Base-by-base conservation (phyloP, 129 eudicot species). In the Rutidosis leptorrhynchoides region DNA sequence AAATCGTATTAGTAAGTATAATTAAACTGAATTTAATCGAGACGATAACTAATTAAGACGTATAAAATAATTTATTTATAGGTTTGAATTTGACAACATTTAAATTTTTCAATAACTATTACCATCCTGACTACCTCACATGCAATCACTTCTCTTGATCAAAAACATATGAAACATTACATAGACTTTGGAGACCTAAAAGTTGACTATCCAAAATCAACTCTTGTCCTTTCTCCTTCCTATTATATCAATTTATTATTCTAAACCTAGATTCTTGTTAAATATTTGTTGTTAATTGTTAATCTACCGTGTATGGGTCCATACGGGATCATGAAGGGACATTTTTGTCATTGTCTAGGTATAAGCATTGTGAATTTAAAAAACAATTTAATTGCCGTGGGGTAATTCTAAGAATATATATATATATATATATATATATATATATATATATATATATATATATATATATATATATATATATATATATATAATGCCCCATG, bases 101-200 rank as follows among this genome's bases (percentile, higher is more conserved):
- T 64, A 25, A 71, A 71, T 71, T 19, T 22, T 65, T 45, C 22
- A 65, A 69, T 55, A 48, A 20, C 48, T 28, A 43, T 11, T 35
- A 56, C 67, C 72, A 40, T 51, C 9, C 66, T 21, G 58, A n/a
- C 55, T 6, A 58, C 24, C 17, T 62, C 70, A 35, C 70, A 65
- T 64, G 72, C 66, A 33, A 10, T 27, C 35, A 29, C 37, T 33
- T 37, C 26, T 59, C 28, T 21, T 65, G 9, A 56, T 65, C 45
- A 65, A 52, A 52, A 65, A 16, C 35, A 25, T 25, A 15, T 11
- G 1, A 20, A 20, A 27, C 49, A 55, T 43, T 64, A 37, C 55
- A 56, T 11, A 40, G 79, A 74, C 73, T 74, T 74, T 74, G 79
- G 73, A 74, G 79, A 74, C 79, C 79, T 74, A 66, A 74, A 66